These are phyloP conservation scores for Fraxinus greggii DNA, from an alignment of 305 asterid genomes.

Conservation along the genomic window DNA sequence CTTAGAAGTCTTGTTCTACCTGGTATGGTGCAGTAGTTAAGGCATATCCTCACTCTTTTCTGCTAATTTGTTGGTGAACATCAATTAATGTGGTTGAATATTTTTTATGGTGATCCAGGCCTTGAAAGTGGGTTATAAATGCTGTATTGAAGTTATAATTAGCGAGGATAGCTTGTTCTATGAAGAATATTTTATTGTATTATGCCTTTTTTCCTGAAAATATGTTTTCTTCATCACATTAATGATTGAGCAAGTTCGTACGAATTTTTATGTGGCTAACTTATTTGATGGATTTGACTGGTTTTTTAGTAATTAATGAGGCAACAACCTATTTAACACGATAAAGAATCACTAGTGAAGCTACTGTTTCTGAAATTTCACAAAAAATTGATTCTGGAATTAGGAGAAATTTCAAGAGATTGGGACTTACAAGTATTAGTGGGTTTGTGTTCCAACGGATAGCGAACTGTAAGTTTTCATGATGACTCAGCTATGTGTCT, in stretches of 20 bases:
- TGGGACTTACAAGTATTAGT: background rate
- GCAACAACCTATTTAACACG: background rate
- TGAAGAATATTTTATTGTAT: background rate
- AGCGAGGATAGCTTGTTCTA: background rate
- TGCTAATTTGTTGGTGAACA: background rate
- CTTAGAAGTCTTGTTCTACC: background rate
- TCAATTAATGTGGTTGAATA: background rate
- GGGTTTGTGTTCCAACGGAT: background rate
- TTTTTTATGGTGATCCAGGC: constrained; percentile 2
- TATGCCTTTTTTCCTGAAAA: background rate
- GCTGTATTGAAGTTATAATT: background rate
- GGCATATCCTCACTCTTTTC: constrained; percentile 3
- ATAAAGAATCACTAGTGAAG: background rate
- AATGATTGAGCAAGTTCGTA: background rate
- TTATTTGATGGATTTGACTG: background rate
- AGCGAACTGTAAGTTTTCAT: background rate
- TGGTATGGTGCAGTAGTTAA: background rate
- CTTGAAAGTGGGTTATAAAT: background rate
- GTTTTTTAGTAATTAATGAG: background rate
- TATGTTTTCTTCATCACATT: background rate
- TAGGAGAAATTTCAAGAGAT: background rate
- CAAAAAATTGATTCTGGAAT: background rate
- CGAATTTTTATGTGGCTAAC: background rate
- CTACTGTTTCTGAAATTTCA: constrained; percentile 10
- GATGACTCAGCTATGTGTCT: background rate